Conservation (phyloP, 2,329 filamentous ascomycete species). For the Madurella mycetomatis region DNA sequence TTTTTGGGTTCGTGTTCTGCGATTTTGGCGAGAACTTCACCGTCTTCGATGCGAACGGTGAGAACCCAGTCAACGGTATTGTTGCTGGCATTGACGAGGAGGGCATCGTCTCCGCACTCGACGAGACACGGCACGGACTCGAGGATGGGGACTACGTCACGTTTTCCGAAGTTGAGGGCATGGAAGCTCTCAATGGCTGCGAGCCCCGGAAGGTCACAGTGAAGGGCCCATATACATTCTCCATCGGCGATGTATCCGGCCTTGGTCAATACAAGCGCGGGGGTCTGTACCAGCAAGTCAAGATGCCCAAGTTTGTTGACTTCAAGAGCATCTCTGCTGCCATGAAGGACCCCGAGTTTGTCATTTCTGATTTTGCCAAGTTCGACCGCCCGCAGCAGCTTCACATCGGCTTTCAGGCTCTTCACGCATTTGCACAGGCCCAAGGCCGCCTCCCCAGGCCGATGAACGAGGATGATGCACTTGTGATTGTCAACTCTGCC, state of each 20-base stretch:
- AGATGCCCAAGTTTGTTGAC: conserved; percentile 92
- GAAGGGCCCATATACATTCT: conserved; percentile 95
- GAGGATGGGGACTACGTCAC: conserved; percentile 97
- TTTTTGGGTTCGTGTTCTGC: conserved; percentile 95
- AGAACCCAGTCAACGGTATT: conserved; percentile 82
- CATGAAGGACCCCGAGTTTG: conserved; percentile 79
- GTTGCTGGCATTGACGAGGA: conserved; percentile 85
- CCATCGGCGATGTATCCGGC: conserved; percentile 85
- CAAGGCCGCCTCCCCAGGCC: conserved; percentile 75
- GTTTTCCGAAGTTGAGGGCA: conserved; percentile 87
- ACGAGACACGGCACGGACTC: conserved; percentile 90
- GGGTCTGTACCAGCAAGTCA: conserved; percentile 90
- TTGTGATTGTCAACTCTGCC: conserved; percentile 69
- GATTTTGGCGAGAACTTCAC: conserved; percentile 96
- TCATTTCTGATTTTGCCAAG: conserved; percentile 95
- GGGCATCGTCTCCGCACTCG: conserved; percentile 84
- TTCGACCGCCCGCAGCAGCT: conserved; percentile 92
- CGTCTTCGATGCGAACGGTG: conserved; percentile 82
- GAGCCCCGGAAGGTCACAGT: conserved; percentile 88
- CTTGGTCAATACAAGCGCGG: conserved; percentile 84
- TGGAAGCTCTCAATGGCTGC: conserved; percentile 79
- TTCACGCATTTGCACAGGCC: conserved; percentile 76
- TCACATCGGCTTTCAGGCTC: conserved; percentile 85
- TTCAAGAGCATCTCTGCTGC: conserved; percentile 79
- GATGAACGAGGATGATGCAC: conserved; percentile 79